Evolutionary conservation across 495 filamentous ascomycete genomes (phyloP).

Genomic region (Clohesyomyces aquaticus): DNA sequence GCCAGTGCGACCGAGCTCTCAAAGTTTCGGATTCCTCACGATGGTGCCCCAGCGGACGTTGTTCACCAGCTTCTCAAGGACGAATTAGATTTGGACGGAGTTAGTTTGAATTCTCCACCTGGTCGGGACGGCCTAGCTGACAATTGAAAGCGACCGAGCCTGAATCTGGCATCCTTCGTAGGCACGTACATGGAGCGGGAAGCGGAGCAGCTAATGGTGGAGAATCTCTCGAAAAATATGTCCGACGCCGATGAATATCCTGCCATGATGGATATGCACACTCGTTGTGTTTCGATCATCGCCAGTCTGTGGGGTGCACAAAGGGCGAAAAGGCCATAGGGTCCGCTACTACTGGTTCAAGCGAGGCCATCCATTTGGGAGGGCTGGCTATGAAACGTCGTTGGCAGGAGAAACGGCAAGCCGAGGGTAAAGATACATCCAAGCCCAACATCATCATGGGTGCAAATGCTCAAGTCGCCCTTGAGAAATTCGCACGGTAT

Average conservation of each 20-base stretch:
- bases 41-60: conserved; percentile 65
- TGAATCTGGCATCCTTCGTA: conserved; percentile 70
- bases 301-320: conserved; percentile 70
- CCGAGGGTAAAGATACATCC: conserved; percentile 62
- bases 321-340: conserved; percentile 69
- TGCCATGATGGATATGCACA: conserved; percentile 72
- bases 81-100: conserved; percentile 73
- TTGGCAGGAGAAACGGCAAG: conserved; percentile 69
- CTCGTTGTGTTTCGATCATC: conserved; percentile 72
- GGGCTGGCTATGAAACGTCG: conserved; percentile 78
- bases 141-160: conserved; percentile 55
- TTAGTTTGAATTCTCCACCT: conserved; percentile 2
- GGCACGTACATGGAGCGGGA: conserved; percentile 73
- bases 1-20: conserved; percentile 63
- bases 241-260: conserved; percentile 77
- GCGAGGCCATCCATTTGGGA: conserved; percentile 74
- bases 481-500: conserved; percentile 74
- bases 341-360: conserved; percentile 72
- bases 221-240: conserved; percentile 71
- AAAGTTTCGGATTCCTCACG: conserved; percentile 66
- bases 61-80: conserved; percentile 73
- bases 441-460: conserved; percentile 80
- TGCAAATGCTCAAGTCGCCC: conserved; percentile 74
- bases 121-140: conserved; percentile 2
- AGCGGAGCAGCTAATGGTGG: conserved; percentile 65